Evolutionary conservation across 257 asterid species (phyloP).

Genomic region (Plantago major): DNA sequence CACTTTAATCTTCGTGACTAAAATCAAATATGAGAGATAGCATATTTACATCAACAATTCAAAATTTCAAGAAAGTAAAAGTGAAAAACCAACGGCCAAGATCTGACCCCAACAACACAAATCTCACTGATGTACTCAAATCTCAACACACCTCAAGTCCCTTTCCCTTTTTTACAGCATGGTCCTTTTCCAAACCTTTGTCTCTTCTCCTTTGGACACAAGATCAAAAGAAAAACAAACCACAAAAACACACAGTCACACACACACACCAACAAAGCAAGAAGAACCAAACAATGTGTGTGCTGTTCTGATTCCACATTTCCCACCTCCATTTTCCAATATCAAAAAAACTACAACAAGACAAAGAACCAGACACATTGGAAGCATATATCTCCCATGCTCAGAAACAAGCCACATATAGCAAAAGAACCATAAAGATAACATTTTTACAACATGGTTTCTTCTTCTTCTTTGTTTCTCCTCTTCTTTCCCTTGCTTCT

Average conservation of each 20-base stretch:
- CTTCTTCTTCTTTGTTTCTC: slow-evolving; percentile 7
- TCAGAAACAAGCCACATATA: slow-evolving; percentile 14
- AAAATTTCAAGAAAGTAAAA: background rate
- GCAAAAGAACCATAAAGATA: background rate
- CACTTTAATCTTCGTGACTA: too few relatives aligned
- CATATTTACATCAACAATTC: background rate
- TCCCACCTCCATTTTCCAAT: slow-evolving; percentile 15
- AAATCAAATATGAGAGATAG: too few relatives aligned
- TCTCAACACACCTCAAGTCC: slow-evolving; percentile 8
- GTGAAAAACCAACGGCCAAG: slow-evolving; percentile 21
- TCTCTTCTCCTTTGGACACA: slow-evolving; percentile 28
- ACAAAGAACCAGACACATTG: slow-evolving; percentile 18
- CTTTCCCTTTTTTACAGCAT: slow-evolving; percentile 16
- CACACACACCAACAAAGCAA: background rate
- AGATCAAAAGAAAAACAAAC: slow-evolving; percentile 18
- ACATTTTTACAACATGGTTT: slow-evolving; percentile 33
- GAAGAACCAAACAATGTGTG: background rate
- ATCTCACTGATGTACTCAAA: slow-evolving; percentile 12
- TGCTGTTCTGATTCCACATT: slow-evolving; percentile 20
- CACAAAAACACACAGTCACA: slow-evolving; percentile 16
- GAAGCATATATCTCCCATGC: slow-evolving; percentile 18
- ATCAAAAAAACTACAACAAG: background rate
- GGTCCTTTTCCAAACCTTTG: slow-evolving; percentile 25
- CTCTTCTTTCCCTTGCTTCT: slow-evolving; percentile 32
- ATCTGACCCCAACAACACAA: background rate